Evolutionary conservation across 2,329 filamentous ascomycete genomes (phyloP).

Genomic region (Incumbomyces delicatus): DNA sequence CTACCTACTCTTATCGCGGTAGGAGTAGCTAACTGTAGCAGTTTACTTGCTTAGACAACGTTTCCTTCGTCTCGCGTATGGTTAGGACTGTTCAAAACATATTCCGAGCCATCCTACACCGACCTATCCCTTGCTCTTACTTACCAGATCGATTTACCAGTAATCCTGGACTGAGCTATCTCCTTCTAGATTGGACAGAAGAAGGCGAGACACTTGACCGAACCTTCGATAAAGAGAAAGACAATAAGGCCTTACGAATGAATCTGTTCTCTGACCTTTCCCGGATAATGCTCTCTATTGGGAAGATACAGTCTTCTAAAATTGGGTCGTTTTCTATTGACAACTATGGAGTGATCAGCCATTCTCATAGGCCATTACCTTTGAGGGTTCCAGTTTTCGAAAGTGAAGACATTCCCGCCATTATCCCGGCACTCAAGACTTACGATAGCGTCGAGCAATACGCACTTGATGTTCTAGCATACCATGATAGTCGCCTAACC

Average conservation of each 20-base stretch:
- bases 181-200: too few relatives aligned
- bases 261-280: constrained; percentile 21
- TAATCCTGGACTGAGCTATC: too few relatives aligned
- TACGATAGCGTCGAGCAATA: constrained; percentile 22
- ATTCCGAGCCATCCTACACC: too few relatives aligned
- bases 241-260: neutral
- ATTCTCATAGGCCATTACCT: constrained; percentile 22
- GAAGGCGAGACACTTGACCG: neutral
- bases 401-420: constrained; percentile 21
- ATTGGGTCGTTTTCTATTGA: constrained; percentile 22
- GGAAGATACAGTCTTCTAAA: constrained; percentile 10
- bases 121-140: too few relatives aligned
- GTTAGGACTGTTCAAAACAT: too few relatives aligned
- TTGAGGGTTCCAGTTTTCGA: constrained; percentile 21
- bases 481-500: constrained; percentile 22
- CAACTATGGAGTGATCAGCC: constrained; percentile 17
- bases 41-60: too few relatives aligned
- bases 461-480: constrained; percentile 21
- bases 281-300: constrained; percentile 21
- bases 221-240: constrained; percentile 9
- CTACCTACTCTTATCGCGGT: too few relatives aligned
- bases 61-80: too few relatives aligned
- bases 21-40: too few relatives aligned
- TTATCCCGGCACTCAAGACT: constrained; percentile 18
- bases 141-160: too few relatives aligned